A percentile compares a stretch with the other conserved stretches of the same genome.
Evolutionary conservation across 306 rosid species (phyloP).

Genomic region (Vigna radiata): DNA sequence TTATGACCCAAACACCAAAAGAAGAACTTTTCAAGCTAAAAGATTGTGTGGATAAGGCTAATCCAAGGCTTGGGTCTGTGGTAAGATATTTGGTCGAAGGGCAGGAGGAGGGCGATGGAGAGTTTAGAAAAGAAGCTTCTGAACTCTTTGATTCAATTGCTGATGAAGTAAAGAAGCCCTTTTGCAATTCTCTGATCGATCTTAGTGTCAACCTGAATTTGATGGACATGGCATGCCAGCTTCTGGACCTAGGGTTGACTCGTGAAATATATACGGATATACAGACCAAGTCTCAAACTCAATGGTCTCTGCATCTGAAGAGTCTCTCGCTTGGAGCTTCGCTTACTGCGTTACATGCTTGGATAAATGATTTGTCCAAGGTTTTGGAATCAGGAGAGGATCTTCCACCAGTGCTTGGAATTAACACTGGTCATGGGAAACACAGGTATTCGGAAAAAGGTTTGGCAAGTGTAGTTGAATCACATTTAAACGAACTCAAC

Average conservation of each 20-base stretch:
- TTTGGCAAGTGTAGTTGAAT: constrained; percentile 70
- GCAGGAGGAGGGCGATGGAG: constrained; percentile 54
- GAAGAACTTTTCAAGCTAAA: constrained; percentile 76
- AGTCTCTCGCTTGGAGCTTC: constrained; percentile 97
- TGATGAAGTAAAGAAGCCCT: constrained; percentile 77
- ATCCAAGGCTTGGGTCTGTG: constrained; percentile 72
- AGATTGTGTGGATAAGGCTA: constrained; percentile 70
- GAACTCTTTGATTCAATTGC: constrained; percentile 63
- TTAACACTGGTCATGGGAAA: constrained; percentile 92
- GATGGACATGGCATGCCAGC: constrained; percentile 76
- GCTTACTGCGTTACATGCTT: constrained; percentile 82
- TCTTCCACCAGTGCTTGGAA: constrained; percentile 86
- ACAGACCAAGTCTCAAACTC: constrained; percentile 80
- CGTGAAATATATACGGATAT: constrained; percentile 71
- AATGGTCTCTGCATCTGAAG: constrained; percentile 89
- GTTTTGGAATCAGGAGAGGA: constrained; percentile 77
- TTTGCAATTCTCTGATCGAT: constrained; percentile 92
- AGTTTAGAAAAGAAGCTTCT: constrained; percentile 66
- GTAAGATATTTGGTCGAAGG: constrained; percentile 71
- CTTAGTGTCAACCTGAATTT: constrained; percentile 78
- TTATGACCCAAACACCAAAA: constrained; percentile 77
- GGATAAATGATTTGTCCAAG: constrained; percentile 83
- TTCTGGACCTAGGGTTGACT: constrained; percentile 78
- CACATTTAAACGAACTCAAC: constrained; percentile 78
- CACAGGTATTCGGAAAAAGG: constrained; percentile 88